A percentile compares a stretch with the other conserved stretches of the same genome.
Conservation (phyloP, 371 early-diverging fungal species). For the Synchytrium microbalum region DNA sequence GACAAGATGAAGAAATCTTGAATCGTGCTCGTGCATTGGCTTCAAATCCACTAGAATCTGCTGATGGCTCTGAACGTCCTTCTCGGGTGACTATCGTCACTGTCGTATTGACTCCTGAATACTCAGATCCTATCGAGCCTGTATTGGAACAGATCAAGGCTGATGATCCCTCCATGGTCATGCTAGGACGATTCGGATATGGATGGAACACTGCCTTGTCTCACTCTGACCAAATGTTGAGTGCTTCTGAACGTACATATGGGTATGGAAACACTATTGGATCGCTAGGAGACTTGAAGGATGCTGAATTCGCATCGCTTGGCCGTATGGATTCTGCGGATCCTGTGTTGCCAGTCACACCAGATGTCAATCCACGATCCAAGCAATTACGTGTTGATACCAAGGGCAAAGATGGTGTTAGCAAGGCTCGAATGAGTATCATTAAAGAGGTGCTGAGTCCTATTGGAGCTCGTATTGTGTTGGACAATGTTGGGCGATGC, state of each 20-base stretch:
- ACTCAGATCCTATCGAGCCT: neutral
- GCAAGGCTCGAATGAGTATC: neutral
- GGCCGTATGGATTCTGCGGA: neutral
- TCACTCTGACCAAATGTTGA: neutral
- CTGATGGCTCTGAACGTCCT: neutral
- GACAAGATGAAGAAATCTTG: neutral
- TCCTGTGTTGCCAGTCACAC: no score
- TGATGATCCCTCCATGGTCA: constrained; percentile 43
- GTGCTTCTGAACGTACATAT: neutral
- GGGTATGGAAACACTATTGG: neutral
- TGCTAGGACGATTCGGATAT: constrained; percentile 14
- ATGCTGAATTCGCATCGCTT: neutral
- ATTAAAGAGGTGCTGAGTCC: neutral
- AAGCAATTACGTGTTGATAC: no score
- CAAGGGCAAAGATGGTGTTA: neutral
- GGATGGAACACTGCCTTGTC: constrained; percentile 2
- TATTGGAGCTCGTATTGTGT: neutral
- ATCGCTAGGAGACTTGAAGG: neutral
- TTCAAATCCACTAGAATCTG: neutral
- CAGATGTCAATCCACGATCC: no score
- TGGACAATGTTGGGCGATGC: neutral
- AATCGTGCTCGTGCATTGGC: neutral
- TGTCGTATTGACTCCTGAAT: neutral
- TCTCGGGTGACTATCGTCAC: neutral
- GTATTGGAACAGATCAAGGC: constrained; percentile 10